Evolutionary conservation across 805 yeast species (phyloP).

Genomic region (Saccharomyces kudriavzevii): DNA sequence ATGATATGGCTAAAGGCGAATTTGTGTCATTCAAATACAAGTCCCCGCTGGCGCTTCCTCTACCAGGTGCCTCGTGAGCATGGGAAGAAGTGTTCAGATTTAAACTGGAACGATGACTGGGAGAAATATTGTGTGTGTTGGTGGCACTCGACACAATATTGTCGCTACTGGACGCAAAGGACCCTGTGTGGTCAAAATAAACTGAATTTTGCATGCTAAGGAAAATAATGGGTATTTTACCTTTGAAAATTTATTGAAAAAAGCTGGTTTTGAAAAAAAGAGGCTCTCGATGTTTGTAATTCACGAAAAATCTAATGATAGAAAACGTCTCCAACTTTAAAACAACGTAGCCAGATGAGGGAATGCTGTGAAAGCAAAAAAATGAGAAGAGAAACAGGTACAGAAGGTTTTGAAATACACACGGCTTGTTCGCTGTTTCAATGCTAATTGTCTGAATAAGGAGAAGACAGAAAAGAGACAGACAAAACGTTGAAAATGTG

Average conservation of each 20-base stretch:
- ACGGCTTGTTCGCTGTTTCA: neutral
- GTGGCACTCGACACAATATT: constrained; percentile 13
- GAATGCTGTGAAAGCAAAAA: neutral
- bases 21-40: constrained; percentile 10
- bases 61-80: neutral
- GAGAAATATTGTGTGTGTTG: constrained; percentile 14
- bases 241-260: neutral
- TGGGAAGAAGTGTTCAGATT: constrained; percentile 6
- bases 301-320: neutral
- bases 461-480: neutral
- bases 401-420: neutral
- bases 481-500: neutral
- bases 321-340: neutral
- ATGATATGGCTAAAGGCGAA: constrained; percentile 26
- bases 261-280: neutral
- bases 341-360: neutral
- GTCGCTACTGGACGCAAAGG: constrained; percentile 18
- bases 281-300: neutral
- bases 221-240: neutral
- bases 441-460: neutral
- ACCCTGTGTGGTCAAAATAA: constrained; percentile 11
- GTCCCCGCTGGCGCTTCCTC: neutral
- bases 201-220: constrained; percentile 11
- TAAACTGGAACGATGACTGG: constrained; percentile 12
- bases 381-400: neutral